Base-by-base conservation (phyloP, 2,329 filamentous ascomycete genomes). In the Elsinoe necatrix region DNA sequence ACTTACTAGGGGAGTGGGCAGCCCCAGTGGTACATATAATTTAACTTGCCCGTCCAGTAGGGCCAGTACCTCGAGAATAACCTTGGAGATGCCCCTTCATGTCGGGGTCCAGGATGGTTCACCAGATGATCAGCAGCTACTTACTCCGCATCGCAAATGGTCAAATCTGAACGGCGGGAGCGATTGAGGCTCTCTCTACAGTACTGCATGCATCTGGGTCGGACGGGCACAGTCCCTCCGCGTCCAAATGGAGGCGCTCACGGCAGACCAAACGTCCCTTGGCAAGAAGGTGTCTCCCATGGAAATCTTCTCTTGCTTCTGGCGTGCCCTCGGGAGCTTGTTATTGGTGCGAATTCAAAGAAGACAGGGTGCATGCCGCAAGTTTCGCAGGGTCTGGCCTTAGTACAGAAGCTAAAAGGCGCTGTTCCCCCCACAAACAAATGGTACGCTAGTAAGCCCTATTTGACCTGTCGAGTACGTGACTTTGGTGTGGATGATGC, bases 141-240 rank as follows among this genome's bases (percentile, higher is more conserved):
- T 18, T 16, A 16, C 48, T 52, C 48, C 48, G 48, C 48, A 39
- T 37, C 48, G 48, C 29, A 52, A 52, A 52, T 50, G 48, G 48
- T 37, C 48, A 39, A 29, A 52, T 37, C 29, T 52, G 48, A 29
- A 52, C 25, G 48, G 25, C 48, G 20, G 31, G 31, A 37, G 37
- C 39, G 48, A 52, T 37, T 39, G 48, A 52, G 31, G 48, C 31
- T 35, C 29, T n/a, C 23, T 37, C 20, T 11, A n/a, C 27, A n/a
- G n/a, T n/a, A n/a, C 48, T 35, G 20, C 29, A 52, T 21, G 25
- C 25, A 18, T 48, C 43, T 7, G 39, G 48, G 29, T 39, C 20
- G 48, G 9, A 35, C 48, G 48, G 48, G 20, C 8, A 11, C 16
- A 20, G 48, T 20, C 31, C 14, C 48, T 52, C 48, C 48, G 48